A percentile compares a stretch with the other conserved stretches of the same genome.
phyloP scores from a whole-genome alignment of 2,329 filamentous ascomycete species.

The Chaetomiaceae sp. region DNA sequence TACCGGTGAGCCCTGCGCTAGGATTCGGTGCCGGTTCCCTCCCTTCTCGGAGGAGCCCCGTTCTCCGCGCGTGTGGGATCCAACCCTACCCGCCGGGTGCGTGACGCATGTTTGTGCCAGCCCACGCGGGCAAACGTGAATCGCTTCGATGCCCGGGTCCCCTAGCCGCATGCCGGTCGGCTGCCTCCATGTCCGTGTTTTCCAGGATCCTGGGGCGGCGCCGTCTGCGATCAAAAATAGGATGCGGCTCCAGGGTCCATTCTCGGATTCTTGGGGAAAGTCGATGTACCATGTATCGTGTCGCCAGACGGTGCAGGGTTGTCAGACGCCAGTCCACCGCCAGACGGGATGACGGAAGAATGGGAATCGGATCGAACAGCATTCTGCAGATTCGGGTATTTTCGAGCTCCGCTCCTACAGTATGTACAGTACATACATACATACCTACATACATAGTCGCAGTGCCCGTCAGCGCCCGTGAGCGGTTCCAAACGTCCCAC shows the following conservation, averaged over 20 bases:
- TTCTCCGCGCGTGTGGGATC: conserved; percentile 10
- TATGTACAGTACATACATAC: too few relatives aligned
- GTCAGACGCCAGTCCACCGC: not conserved
- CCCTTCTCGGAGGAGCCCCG: conserved; percentile 8
- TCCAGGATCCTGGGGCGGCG: not conserved
- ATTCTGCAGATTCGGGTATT: conserved; percentile 20
- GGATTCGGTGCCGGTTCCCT: conserved; percentile 1
- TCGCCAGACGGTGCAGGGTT: too few relatives aligned
- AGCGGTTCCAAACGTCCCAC: too few relatives aligned
- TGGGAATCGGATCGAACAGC: conserved; percentile 16
- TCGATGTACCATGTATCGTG: too few relatives aligned
- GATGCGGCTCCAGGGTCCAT: too few relatives aligned
- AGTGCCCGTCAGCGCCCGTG: too few relatives aligned
- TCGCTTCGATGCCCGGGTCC: not conserved
- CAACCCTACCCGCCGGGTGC: conserved; percentile 3
- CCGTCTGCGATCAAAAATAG: too few relatives aligned
- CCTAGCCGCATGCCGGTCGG: not conserved
- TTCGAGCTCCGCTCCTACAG: conserved; percentile 1
- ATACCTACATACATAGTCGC: too few relatives aligned
- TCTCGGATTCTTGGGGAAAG: too few relatives aligned
- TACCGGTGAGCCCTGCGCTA: not conserved
- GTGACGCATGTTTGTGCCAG: conserved; percentile 10
- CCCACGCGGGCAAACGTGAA: conserved; percentile 1
- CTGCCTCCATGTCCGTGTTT: not conserved
- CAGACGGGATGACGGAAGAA: conserved; percentile 18